phyloP scores from a whole-genome alignment of 139 green algal species.

The Yamagishiella unicocca region DNA sequence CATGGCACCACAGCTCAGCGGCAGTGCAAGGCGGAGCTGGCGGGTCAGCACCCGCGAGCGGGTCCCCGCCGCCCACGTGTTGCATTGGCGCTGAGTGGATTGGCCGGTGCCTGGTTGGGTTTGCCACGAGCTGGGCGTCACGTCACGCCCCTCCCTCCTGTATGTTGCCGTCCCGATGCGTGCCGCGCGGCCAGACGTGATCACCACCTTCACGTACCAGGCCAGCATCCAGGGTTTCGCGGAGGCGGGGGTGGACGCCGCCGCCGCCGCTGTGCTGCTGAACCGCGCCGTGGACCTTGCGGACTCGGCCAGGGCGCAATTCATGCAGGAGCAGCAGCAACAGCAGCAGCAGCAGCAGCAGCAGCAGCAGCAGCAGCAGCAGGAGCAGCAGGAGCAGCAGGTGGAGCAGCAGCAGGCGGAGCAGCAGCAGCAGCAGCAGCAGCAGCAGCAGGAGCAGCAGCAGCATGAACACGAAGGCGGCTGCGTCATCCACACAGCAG shows the following conservation, averaged over 20 bases:
- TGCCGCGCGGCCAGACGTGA: conserved; percentile 32
- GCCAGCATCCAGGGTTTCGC: conserved; percentile 51
- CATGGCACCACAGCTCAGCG: too few species aligned
- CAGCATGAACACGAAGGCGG: background rate
- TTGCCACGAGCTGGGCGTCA: too few species aligned
- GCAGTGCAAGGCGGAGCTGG: too few species aligned
- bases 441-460: background rate
- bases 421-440: background rate
- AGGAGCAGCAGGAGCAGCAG: background rate
- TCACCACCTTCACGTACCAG: conserved; percentile 63
- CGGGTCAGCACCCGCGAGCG: too few species aligned
- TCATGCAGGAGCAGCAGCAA: conserved; percentile 21
- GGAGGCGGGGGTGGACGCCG: conserved; percentile 20
- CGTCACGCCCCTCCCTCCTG: background rate
- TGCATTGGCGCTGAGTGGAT: too few species aligned
- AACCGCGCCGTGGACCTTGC: conserved; percentile 43
- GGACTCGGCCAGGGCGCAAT: conserved; percentile 21
- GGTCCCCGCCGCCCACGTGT: too few species aligned
- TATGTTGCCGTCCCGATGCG: background rate
- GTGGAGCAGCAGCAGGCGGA: background rate
- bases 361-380: background rate
- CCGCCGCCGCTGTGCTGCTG: conserved; percentile 26
- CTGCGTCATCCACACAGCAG: too few species aligned
- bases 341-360: background rate
- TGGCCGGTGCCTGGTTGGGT: too few species aligned